These are phyloP conservation scores for Phytophthora cajani DNA, from an alignment of 352 stramenopile species.

Conservation along the genomic window DNA sequence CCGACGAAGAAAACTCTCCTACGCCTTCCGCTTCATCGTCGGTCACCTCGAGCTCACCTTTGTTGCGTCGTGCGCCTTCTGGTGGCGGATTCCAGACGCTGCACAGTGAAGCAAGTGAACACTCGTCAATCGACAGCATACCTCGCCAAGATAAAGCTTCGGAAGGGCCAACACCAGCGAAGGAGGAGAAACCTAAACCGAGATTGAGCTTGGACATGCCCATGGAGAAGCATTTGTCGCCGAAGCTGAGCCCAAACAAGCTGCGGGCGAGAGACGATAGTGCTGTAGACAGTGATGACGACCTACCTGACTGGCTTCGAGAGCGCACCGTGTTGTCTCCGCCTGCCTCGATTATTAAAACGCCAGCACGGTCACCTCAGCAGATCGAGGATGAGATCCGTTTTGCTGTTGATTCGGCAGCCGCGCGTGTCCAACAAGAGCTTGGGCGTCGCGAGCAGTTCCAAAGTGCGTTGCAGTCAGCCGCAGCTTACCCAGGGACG, in stretches of 20 bases:
- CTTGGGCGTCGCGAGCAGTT: conserved; percentile 51
- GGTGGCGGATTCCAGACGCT: conserved; percentile 20
- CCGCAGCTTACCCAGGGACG: conserved; percentile 13
- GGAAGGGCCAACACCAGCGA: neutral
- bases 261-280: conserved; percentile 6
- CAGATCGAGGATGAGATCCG: conserved; percentile 73
- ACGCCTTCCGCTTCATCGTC: conserved; percentile 24
- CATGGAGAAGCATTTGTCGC: neutral
- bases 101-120: conserved; percentile 20
- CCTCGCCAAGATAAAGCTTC: conserved; percentile 11
- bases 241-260: conserved; percentile 5
- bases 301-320: conserved; percentile 38
- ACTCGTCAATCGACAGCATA: conserved; percentile 18
- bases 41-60: conserved; percentile 25
- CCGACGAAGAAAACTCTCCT: conserved; percentile 26
- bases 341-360: conserved; percentile 20
- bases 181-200: conserved; percentile 1
- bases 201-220: conserved; percentile 11
- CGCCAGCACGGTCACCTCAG: conserved; percentile 41
- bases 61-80: conserved; percentile 18
- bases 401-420: conserved; percentile 58
- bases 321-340: conserved; percentile 20
- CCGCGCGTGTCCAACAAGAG: conserved; percentile 44
- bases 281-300: conserved; percentile 17
- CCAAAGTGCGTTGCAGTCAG: conserved; percentile 37